phyloP scores from a whole-genome alignment of 2,329 filamentous ascomycete genomes.

The Alternaria sp. region DNA sequence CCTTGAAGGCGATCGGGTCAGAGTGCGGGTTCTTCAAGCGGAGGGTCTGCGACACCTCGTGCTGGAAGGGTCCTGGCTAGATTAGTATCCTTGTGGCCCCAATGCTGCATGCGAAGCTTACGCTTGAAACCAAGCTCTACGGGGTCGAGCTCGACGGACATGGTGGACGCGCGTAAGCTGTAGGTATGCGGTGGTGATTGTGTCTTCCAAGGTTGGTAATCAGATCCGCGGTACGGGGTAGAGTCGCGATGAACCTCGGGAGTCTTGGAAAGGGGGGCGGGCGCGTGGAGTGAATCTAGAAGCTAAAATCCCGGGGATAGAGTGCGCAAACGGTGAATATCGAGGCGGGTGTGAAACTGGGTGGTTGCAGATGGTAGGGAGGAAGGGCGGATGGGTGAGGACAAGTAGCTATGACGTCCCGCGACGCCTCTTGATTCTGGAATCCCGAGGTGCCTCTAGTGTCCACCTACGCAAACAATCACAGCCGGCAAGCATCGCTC shows the following conservation, averaged over 20 bases:
- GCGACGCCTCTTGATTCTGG: constrained; percentile 24
- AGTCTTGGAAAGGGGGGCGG: constrained; percentile 14
- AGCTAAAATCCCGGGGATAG: not conserved
- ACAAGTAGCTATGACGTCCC: constrained; percentile 28
- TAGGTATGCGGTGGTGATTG: constrained; percentile 20
- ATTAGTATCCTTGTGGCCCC: constrained; percentile 23
- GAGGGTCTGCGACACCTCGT: constrained; percentile 69
- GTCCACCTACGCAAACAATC: constrained; percentile 4
- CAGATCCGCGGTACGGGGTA: constrained; percentile 23
- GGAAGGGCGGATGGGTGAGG: constrained; percentile 13
- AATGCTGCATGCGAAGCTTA: constrained; percentile 58
- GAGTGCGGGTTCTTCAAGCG: constrained; percentile 66
- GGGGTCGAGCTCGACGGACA: constrained; percentile 96
- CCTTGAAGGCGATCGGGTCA: constrained; percentile 71
- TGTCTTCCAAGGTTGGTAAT: constrained; percentile 41
- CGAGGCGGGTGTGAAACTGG: constrained; percentile 2
- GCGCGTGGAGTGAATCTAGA: constrained; percentile 6
- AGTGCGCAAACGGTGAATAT: constrained; percentile 10
- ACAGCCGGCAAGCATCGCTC: constrained; percentile 3
- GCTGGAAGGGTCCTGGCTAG: constrained; percentile 66
- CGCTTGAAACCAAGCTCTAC: constrained; percentile 91
- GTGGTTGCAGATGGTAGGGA: constrained; percentile 19
- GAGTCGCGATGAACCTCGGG: constrained; percentile 24
- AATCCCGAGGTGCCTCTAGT: constrained; percentile 12
- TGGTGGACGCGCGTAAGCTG: constrained; percentile 56